Evolutionary conservation across 345 rosid species (phyloP), one percentile per base, ranked within the genome.

Genomic region (Microthlaspi erraticum): DNA sequence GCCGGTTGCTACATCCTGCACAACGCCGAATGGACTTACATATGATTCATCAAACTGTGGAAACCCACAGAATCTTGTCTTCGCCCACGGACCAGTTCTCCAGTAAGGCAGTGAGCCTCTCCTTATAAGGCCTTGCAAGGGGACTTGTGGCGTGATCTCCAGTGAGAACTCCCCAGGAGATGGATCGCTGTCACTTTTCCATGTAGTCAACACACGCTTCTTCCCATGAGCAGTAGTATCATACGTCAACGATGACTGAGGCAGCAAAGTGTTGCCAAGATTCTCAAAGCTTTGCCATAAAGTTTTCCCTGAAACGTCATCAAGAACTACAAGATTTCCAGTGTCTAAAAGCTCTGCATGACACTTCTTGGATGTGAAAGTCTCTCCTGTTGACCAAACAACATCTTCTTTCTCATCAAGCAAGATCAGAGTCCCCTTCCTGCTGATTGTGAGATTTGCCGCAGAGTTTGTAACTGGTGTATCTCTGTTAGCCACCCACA

Each of bases 401-500:
- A 64, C 46, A 14, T 29, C 60, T 48, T 64, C 53, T 19, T 64
- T 20, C 0, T 34, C 79, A 16, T 64, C 54, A 38, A 57, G 38
- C 38, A 76, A 48, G 46, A 56, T 2, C 14, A 76, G 61, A 20
- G 60, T 76, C 38, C 79, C 79, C 11, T 64, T 56, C 33, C 5
- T 41, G 66, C 54, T 70, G 38, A 70, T 46, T 2, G 46, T 70
- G 31, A 76, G 71, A 64, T 41, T 70, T 3, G 71, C 79, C 0
- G 33, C 8, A 8, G 61, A 29, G 41, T n/a, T 49, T 31, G 79
- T 56, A 5, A 76, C 61, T 10, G 79, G 67, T 0, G 0, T 64
- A 0, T 63, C 74, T 37, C 78, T 42, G 36, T 75, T 75, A 43
- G 78, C 78, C 16, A 74, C 78, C 85, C 85, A 84, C 5, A 82